Conservation (phyloP, 306 rosid species). For the Cyamopsis tetragonoloba region DNA sequence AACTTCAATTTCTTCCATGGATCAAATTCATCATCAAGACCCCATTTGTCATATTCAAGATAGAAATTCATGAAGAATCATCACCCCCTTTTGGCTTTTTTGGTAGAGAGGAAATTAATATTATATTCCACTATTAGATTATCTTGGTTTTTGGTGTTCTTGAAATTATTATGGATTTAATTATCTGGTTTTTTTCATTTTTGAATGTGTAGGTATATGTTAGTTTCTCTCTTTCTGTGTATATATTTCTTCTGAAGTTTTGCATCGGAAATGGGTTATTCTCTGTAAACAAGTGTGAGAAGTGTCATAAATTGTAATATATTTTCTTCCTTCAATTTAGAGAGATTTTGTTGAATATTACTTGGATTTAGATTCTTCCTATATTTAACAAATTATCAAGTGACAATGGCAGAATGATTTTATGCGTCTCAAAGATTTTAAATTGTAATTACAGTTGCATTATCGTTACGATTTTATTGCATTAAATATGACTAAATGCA, state of each 20-base stretch:
- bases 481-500: too few species aligned
- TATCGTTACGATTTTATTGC: too few species aligned
- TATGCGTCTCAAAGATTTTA: too few species aligned
- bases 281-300: slow-evolving; percentile 28
- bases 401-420: slow-evolving; percentile 27
- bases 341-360: slow-evolving; percentile 1
- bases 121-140: neutral
- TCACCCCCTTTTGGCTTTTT: slow-evolving; percentile 12
- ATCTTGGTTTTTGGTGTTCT: slow-evolving; percentile 5
- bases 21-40: slow-evolving; percentile 41
- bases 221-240: slow-evolving; percentile 12
- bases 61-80: slow-evolving; percentile 25
- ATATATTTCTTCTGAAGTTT: slow-evolving; percentile 20
- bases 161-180: slow-evolving; percentile 17
- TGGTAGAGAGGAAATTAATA: slow-evolving; percentile 11
- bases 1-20: slow-evolving; percentile 58
- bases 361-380: neutral
- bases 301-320: slow-evolving; percentile 25
- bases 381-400: neutral
- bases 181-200: neutral
- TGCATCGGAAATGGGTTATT: slow-evolving; percentile 18
- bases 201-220: neutral
- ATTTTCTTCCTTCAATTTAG: slow-evolving; percentile 15
- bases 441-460: too few species aligned
- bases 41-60: slow-evolving; percentile 36